A percentile compares a stretch with the other conserved stretches of the same genome.
Evolutionary conservation across 2,329 filamentous ascomycete genomes (phyloP).

Genomic region (Clonostachys rosea): DNA sequence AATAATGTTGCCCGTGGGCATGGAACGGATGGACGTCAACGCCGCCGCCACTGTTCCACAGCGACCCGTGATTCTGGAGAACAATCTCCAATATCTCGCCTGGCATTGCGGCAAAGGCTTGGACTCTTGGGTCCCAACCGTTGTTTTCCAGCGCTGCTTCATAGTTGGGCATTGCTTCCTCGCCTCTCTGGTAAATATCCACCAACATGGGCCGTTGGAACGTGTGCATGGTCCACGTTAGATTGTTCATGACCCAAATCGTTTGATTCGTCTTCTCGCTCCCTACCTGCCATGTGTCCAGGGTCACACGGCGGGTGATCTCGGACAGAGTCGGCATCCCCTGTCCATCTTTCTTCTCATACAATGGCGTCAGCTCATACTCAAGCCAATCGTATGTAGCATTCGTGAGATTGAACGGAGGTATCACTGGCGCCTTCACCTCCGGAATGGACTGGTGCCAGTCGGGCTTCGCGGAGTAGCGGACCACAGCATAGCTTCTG

Average conservation of each 20-base stretch:
- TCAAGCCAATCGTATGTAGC: slow-evolving; percentile 34
- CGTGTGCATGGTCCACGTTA: slow-evolving; percentile 25
- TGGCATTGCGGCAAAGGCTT: slow-evolving; percentile 45
- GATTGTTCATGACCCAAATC: slow-evolving; percentile 16
- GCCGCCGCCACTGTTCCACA: slow-evolving; percentile 33
- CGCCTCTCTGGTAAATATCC: slow-evolving; percentile 42
- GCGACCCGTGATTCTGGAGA: background rate
- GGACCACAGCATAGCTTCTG: slow-evolving; percentile 42
- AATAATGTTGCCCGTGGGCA: slow-evolving; percentile 48
- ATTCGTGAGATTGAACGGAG: slow-evolving; percentile 22
- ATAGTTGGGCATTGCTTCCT: slow-evolving; percentile 42
- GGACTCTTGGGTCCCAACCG: slow-evolving; percentile 47
- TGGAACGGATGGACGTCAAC: slow-evolving; percentile 50
- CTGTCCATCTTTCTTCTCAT: slow-evolving; percentile 8
- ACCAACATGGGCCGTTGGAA: slow-evolving; percentile 40
- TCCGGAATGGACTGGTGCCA: slow-evolving; percentile 5
- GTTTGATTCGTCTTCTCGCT: background rate
- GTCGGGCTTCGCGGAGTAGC: slow-evolving; percentile 21
- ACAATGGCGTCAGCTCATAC: slow-evolving; percentile 34
- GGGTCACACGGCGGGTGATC: slow-evolving; percentile 43
- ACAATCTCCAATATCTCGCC: slow-evolving; percentile 54
- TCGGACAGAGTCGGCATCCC: slow-evolving; percentile 32
- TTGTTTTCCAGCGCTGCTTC: slow-evolving; percentile 38
- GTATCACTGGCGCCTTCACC: background rate
- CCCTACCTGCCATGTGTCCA: slow-evolving; percentile 20